A percentile compares a stretch with the other conserved stretches of the same genome.
Conservation (phyloP, 192 early-diverging fungal genomes). For the Coemansia asiatica region DNA sequence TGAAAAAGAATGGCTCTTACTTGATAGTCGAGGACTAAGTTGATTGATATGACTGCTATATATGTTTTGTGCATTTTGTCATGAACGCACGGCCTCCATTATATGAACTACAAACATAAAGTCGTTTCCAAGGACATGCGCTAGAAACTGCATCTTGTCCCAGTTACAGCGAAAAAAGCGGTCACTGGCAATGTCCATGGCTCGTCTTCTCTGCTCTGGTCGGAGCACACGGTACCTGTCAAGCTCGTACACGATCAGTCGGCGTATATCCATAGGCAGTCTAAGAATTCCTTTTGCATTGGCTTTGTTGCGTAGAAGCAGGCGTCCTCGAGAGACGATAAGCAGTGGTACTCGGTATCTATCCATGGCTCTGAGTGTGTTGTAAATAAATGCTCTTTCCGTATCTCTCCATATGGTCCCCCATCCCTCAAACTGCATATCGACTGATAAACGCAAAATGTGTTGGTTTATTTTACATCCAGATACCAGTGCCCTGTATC, state of each 20-base stretch:
- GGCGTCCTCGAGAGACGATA: slow-evolving; percentile 33
- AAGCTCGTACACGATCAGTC: slow-evolving; percentile 11
- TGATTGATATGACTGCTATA: no score
- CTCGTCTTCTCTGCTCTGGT: slow-evolving; percentile 15
- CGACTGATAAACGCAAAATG: slow-evolving; percentile 25
- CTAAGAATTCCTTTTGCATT: background rate
- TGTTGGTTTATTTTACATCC: slow-evolving; percentile 12
- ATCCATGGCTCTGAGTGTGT: slow-evolving; percentile 28
- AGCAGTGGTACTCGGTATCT: slow-evolving; percentile 31
- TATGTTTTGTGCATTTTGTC: background rate
- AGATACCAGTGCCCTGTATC: slow-evolving; percentile 9
- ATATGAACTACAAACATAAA: slow-evolving; percentile 4
- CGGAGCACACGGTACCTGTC: slow-evolving; percentile 21
- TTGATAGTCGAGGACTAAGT: slow-evolving; percentile 34
- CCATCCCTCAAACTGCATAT: slow-evolving; percentile 37
- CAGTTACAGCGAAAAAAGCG: background rate
- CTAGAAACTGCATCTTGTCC: slow-evolving; percentile 12
- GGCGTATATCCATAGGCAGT: slow-evolving; percentile 27
- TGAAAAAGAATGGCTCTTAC: slow-evolving; percentile 24
- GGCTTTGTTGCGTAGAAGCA: slow-evolving; percentile 10
- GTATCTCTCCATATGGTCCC: slow-evolving; percentile 19
- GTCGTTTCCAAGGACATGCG: slow-evolving; percentile 20
- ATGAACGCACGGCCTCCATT: background rate
- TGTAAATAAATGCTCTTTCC: slow-evolving; percentile 19
- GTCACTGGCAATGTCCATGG: slow-evolving; percentile 16